Conservation (phyloP, 1,139 yeast species). For the Nakaseomyces sp. region DNA sequence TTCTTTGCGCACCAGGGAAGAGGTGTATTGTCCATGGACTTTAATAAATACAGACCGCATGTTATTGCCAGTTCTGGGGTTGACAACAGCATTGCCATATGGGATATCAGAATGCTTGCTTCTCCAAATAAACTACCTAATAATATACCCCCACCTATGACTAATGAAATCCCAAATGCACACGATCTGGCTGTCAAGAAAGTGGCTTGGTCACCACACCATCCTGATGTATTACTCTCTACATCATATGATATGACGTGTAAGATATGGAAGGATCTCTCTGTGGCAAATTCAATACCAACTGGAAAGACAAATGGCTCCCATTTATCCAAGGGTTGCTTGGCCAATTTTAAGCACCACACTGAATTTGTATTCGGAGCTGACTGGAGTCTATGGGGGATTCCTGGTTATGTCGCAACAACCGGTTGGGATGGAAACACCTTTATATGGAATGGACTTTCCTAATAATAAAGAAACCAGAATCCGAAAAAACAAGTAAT, state of each 20-base stretch:
- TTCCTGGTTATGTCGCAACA: conserved; percentile 90
- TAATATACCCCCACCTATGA: conserved; percentile 23
- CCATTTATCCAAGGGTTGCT: conserved; percentile 39
- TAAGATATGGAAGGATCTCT: conserved; percentile 71
- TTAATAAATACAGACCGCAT: conserved; percentile 79
- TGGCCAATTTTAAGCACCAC: conserved; percentile 59
- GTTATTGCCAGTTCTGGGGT: conserved; percentile 85
- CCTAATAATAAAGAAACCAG: neutral
- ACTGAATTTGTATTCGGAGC: conserved; percentile 90
- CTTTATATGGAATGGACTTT: conserved; percentile 71
- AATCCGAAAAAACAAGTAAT: too few relatives aligned
- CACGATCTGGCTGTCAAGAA: conserved; percentile 84
- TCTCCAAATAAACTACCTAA: neutral
- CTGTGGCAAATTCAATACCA: conserved; percentile 41
- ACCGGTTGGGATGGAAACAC: conserved; percentile 97
- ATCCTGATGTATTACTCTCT: conserved; percentile 57
- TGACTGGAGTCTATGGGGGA: conserved; percentile 95
- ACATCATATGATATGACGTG: conserved; percentile 92
- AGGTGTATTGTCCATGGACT: conserved; percentile 74
- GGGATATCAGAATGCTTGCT: conserved; percentile 82
- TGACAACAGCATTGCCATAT: conserved; percentile 69
- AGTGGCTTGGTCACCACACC: conserved; percentile 85
- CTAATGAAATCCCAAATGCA: conserved; percentile 61
- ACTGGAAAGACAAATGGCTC: conserved; percentile 39
- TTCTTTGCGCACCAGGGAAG: conserved; percentile 69